phyloP scores from a whole-genome alignment of 257 asterid genomes.

The Ehretia macrophylla region DNA sequence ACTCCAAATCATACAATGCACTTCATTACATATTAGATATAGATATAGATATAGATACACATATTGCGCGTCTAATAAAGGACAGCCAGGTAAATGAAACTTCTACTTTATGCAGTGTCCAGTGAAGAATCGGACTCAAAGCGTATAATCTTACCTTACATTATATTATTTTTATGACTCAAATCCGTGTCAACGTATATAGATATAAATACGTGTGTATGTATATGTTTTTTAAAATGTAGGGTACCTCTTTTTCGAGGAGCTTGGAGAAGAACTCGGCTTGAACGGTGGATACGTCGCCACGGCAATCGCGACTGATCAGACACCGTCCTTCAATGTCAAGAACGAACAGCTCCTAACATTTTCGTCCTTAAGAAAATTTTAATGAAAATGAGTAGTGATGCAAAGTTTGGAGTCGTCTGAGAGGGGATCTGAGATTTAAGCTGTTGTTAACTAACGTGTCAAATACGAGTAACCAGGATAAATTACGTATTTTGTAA shows the following conservation, averaged over 20 bases:
- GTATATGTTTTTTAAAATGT: neutral
- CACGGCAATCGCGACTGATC: conserved; percentile 45
- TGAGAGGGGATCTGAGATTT: neutral
- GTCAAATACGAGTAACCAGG: neutral
- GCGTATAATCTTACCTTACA: too few relatives aligned
- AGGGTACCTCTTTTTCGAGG: conserved; percentile 34
- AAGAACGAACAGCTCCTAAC: conserved; percentile 43
- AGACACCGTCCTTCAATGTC: conserved; percentile 42
- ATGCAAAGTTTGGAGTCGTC: neutral
- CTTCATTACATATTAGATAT: neutral
- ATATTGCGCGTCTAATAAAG: too few relatives aligned
- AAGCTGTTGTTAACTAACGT: neutral
- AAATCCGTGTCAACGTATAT: too few relatives aligned
- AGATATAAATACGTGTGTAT: neutral
- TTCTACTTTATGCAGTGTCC: too few relatives aligned
- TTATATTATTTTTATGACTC: too few relatives aligned
- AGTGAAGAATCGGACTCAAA: too few relatives aligned
- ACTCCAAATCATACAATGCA: neutral
- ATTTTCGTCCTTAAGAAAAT: conserved; percentile 8
- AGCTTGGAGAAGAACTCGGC: conserved; percentile 43
- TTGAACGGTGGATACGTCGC: conserved; percentile 36
- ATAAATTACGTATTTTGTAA: too few relatives aligned
- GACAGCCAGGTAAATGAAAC: too few relatives aligned
- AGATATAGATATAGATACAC: neutral
- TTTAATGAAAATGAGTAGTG: too few relatives aligned